These are phyloP conservation scores for Paecilomyces variotii DNA, from an alignment of 2,329 filamentous ascomycete genomes.

Conservation along the genomic window DNA sequence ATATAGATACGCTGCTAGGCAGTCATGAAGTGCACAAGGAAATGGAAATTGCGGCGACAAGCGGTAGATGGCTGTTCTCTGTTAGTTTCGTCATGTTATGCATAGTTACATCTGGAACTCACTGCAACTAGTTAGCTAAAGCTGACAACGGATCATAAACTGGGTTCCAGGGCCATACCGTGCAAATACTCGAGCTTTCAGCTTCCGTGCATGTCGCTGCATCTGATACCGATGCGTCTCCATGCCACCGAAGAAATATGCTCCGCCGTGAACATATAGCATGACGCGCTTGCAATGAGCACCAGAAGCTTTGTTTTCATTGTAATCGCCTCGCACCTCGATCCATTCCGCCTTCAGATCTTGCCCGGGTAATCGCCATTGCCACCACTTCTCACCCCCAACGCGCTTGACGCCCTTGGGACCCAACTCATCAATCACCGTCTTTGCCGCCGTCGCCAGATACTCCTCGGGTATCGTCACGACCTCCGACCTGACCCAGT, in stretches of 20 bases:
- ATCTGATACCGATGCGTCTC: conserved; percentile 98
- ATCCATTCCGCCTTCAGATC: conserved; percentile 84
- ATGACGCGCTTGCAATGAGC: conserved; percentile 67
- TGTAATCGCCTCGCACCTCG: conserved; percentile 80
- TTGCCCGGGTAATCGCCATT: conserved; percentile 63
- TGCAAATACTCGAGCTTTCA: conserved; percentile 82
- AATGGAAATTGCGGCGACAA: conserved; percentile 92
- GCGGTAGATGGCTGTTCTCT: conserved; percentile 57
- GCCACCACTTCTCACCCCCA: conserved; percentile 82
- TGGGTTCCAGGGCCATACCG: conserved; percentile 32
- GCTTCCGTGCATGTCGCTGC: conserved; percentile 87
- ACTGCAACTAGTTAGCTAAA: conserved; percentile 8
- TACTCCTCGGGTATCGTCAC: conserved; percentile 57
- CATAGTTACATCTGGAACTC: conserved; percentile 5
- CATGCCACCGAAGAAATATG: conserved; percentile 91
- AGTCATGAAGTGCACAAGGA: conserved; percentile 85
- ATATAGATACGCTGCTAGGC: conserved; percentile 77
- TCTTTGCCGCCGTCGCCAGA: conserved; percentile 56
- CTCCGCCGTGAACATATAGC: conserved; percentile 89
- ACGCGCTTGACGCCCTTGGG: conserved; percentile 63
- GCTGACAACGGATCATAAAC: not conserved
- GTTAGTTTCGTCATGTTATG: conserved; percentile 8
- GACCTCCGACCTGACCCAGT: conserved; percentile 75
- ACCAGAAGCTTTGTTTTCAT: conserved; percentile 56
- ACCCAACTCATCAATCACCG: conserved; percentile 68